Conservation (phyloP, 2,329 filamentous ascomycete genomes). For the Myriosclerotinia scirpicola region DNA sequence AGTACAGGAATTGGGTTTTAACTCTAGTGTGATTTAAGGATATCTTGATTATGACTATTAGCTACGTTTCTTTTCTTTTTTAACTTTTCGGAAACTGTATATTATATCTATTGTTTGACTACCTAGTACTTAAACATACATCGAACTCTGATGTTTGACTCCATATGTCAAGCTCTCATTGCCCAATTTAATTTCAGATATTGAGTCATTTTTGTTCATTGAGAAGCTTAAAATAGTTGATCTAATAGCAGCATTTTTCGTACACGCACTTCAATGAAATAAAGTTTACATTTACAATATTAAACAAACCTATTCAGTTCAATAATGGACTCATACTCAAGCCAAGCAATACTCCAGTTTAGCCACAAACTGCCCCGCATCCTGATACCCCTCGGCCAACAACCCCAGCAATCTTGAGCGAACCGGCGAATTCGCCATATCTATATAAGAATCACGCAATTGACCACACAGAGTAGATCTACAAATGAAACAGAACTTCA, state of each 20-base stretch:
- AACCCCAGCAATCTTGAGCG: constrained; percentile 13
- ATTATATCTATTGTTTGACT: not conserved
- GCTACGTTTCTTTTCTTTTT: not conserved
- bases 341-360: not conserved
- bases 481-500: constrained; percentile 4
- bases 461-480: constrained; percentile 16
- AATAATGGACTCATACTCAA: too few relatives aligned
- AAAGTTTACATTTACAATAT: too few relatives aligned
- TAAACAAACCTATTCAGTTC: too few relatives aligned
- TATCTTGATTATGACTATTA: not conserved
- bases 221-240: too few relatives aligned
- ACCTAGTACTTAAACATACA: too few relatives aligned
- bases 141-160: too few relatives aligned
- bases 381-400: not conserved
- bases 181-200: too few relatives aligned
- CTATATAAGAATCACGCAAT: constrained; percentile 23
- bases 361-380: constrained; percentile 6
- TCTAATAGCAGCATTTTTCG: too few relatives aligned
- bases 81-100: not conserved
- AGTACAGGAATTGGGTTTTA: not conserved
- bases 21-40: not conserved
- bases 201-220: too few relatives aligned
- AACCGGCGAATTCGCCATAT: constrained; percentile 15
- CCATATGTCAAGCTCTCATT: too few relatives aligned
- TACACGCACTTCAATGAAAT: too few relatives aligned